Evolutionary conservation across 805 yeast genomes (phyloP).

Genomic region (Limtongozyma cylindracea): DNA sequence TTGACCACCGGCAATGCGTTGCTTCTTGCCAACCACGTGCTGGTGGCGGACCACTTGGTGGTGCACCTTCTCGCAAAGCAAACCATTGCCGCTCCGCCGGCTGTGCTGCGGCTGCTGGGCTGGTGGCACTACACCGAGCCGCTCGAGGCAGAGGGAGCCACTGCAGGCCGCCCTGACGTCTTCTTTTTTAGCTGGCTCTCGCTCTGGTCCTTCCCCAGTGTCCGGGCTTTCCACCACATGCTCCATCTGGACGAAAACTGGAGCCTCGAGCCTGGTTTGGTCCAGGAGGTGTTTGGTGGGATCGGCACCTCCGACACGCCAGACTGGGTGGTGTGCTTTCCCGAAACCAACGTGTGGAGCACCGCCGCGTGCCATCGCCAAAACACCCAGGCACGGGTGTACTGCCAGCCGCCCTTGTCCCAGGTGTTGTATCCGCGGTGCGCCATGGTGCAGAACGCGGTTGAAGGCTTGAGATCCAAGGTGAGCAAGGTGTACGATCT

Average conservation of each 20-base stretch:
- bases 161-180: too few species aligned
- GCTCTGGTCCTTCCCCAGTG: conserved; percentile 33
- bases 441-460: conserved; percentile 23
- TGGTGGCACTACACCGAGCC: too few species aligned
- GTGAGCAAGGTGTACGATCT: conserved; percentile 27
- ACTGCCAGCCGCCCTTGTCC: conserved; percentile 30
- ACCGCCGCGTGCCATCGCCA: conserved; percentile 22
- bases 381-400: conserved; percentile 22
- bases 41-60: too few species aligned
- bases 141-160: too few species aligned
- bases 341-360: conserved; percentile 60
- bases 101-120: too few species aligned
- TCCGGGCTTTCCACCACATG: conserved; percentile 18
- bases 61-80: too few species aligned
- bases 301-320: conserved; percentile 11
- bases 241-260: conserved; percentile 46
- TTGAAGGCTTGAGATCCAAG: conserved; percentile 14
- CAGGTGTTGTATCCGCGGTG: conserved; percentile 63
- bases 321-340: conserved; percentile 53
- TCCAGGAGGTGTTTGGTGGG: conserved; percentile 10
- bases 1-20: conserved; percentile 50
- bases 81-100: too few species aligned
- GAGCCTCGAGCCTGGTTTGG: conserved; percentile 18
- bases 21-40: conserved; percentile 62
- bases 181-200: conserved; percentile 50